Conservation (phyloP, 768 basidiomycete species). For the Pleurotus salmoneostramineus region DNA sequence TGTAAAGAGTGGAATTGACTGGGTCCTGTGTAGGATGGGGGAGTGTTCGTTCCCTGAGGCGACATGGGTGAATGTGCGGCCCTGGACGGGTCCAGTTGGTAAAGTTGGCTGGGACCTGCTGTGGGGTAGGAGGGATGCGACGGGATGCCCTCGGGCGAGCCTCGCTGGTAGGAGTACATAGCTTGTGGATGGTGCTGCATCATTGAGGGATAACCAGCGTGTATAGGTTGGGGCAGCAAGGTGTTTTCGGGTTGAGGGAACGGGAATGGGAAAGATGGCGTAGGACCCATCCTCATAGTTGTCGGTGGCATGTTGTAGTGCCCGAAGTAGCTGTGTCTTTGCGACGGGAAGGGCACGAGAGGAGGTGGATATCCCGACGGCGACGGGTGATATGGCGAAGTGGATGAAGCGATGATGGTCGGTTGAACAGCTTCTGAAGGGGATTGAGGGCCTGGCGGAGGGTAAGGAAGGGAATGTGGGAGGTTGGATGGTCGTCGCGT, state of each 20-base stretch:
- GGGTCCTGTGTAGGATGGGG: slow-evolving; percentile 20
- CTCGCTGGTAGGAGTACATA: too few relatives aligned
- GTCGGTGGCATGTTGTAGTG: slow-evolving; percentile 46
- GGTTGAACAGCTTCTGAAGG: slow-evolving; percentile 18
- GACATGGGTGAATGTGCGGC: slow-evolving; percentile 20
- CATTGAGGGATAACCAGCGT: slow-evolving; percentile 37
- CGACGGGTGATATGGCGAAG: slow-evolving; percentile 18
- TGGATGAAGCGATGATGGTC: slow-evolving; percentile 20
- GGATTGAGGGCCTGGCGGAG: slow-evolving; percentile 8
- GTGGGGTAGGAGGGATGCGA: neutral
- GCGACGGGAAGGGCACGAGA: neutral
- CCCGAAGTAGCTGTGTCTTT: slow-evolving; percentile 30
- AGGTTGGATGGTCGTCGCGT: slow-evolving; percentile 13
- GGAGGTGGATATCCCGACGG: neutral
- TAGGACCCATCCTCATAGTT: slow-evolving; percentile 29
- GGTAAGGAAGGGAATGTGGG: slow-evolving; percentile 7
- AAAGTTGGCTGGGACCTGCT: slow-evolving; percentile 22
- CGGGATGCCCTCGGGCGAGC: too few relatives aligned
- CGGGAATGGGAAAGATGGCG: slow-evolving; percentile 29
- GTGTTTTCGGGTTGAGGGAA: slow-evolving; percentile 27
- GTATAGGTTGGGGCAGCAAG: slow-evolving; percentile 34
- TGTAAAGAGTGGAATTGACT: slow-evolving; percentile 28
- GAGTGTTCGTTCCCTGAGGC: slow-evolving; percentile 19
- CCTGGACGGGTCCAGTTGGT: slow-evolving; percentile 18
- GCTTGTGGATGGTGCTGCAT: slow-evolving; percentile 13